Evolutionary conservation across 371 early-diverging fungal species (phyloP).

Genomic region (Lichtheimia corymbifera): DNA sequence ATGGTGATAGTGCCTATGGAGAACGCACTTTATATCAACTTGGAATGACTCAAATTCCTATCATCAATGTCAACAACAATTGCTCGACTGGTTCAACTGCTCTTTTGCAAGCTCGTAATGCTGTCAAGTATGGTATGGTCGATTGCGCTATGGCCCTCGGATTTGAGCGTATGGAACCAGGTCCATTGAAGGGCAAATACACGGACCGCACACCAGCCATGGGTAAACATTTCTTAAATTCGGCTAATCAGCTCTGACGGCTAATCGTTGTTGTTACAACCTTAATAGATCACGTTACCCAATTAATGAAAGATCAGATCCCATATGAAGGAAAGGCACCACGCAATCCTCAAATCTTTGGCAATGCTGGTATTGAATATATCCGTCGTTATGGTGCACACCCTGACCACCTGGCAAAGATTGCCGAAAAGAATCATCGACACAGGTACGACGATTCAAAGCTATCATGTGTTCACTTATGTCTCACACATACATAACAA

Average conservation of each 20-base stretch:
- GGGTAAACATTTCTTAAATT: conserved; percentile 28
- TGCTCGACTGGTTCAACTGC: conserved; percentile 82
- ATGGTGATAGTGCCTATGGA: conserved; percentile 74
- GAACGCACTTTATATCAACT: conserved; percentile 75
- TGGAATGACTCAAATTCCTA: conserved; percentile 67
- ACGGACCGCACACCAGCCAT: conserved; percentile 70
- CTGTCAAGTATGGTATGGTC: conserved; percentile 64
- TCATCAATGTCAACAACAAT: conserved; percentile 79
- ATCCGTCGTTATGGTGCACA: conserved; percentile 66
- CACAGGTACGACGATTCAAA: conserved; percentile 45
- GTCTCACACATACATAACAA: conserved; percentile 10
- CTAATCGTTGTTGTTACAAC: too few species aligned
- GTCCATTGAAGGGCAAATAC: conserved; percentile 59
- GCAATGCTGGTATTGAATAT: conserved; percentile 78
- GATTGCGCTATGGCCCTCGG: conserved; percentile 80
- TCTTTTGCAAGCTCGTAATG: conserved; percentile 69
- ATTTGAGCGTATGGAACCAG: conserved; percentile 76
- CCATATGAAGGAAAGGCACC: conserved; percentile 65
- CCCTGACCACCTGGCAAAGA: conserved; percentile 62
- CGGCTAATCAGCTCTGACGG: background rate
- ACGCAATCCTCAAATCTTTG: conserved; percentile 73
- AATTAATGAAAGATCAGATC: conserved; percentile 57
- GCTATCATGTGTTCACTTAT: too few species aligned
- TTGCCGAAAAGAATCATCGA: conserved; percentile 78
- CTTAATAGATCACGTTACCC: conserved; percentile 52